Conservation (phyloP, 176 grass and related monocot genomes). For the Eremochloa ophiuroides region DNA sequence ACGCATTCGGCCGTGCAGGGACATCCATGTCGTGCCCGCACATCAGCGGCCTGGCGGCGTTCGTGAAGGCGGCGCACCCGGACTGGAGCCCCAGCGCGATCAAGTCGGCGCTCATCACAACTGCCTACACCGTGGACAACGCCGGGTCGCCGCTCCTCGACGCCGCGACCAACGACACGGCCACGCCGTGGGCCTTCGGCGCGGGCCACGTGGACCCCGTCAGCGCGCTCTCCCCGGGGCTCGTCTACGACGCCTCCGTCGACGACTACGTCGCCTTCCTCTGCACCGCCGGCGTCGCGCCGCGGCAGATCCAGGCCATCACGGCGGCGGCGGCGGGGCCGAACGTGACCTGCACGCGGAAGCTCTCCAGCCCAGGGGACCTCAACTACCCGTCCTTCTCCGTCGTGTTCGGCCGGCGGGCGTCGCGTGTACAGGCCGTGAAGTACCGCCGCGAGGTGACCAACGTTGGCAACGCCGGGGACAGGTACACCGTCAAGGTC, state of each 20-base stretch:
- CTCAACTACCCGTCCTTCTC: constrained; percentile 97
- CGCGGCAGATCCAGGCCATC: constrained; percentile 62
- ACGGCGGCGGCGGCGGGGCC: constrained; percentile 34
- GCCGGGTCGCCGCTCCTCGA: constrained; percentile 48
- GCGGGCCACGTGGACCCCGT: constrained; percentile 77
- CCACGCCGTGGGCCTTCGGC: constrained; percentile 73
- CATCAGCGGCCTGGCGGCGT: constrained; percentile 72
- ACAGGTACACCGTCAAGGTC: constrained; percentile 49
- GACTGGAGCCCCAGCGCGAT: constrained; percentile 89
- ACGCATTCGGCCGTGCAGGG: constrained; percentile 34
- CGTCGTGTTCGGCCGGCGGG: constrained; percentile 54
- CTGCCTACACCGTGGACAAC: constrained; percentile 78
- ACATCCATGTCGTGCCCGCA: constrained; percentile 98
- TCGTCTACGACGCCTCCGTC: constrained; percentile 64
- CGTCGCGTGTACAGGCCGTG: constrained; percentile 39
- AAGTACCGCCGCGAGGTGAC: constrained; percentile 77
- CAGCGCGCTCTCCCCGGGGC: constrained; percentile 72
- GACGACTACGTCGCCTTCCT: constrained; percentile 84
- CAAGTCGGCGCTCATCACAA: constrained; percentile 94
- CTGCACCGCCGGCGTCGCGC: constrained; percentile 58
- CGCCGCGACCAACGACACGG: constrained; percentile 45
- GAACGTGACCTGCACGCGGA: constrained; percentile 62
- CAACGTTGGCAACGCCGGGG: constrained; percentile 48
- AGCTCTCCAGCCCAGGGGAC: constrained; percentile 64
- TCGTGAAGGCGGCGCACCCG: constrained; percentile 78